These are phyloP conservation scores for Pilaira anomala DNA, from an alignment of 192 early-diverging fungal genomes.

Conservation along the genomic window DNA sequence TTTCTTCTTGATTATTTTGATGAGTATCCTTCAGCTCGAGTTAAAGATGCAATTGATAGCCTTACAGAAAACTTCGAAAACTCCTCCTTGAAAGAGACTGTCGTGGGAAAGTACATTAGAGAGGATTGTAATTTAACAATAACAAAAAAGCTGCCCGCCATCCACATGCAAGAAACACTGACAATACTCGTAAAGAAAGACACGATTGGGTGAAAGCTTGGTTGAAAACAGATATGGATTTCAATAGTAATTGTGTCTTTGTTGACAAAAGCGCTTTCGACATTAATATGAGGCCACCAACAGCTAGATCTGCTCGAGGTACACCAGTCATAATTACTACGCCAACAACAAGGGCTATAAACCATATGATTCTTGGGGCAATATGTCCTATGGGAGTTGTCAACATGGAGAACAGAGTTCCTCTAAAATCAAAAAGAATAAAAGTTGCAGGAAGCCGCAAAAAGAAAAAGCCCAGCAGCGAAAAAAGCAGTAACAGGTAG, in stretches of 20 bases:
- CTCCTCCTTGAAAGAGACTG: background rate
- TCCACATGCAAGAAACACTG: background rate
- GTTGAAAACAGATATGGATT: conserved; percentile 1
- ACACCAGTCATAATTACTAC: conserved; percentile 5
- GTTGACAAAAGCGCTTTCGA: conserved; percentile 16
- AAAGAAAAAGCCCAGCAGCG: no score
- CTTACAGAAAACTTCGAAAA: background rate
- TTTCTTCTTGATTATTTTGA: background rate
- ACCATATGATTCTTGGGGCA: conserved; percentile 7
- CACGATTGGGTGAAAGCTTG: background rate
- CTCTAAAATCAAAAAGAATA: no score
- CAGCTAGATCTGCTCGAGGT: conserved; percentile 1
- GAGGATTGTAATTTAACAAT: background rate
- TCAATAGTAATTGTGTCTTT: conserved; percentile 9
- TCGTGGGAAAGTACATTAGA: background rate
- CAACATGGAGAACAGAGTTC: no score
- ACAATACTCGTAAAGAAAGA: background rate
- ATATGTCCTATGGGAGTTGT: no score
- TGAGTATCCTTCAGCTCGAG: background rate
- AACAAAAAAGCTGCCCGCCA: background rate
- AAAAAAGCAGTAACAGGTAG: no score
- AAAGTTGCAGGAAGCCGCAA: no score
- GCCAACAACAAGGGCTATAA: conserved; percentile 1
- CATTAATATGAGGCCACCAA: conserved; percentile 18
- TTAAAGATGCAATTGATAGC: background rate